Base-by-base conservation (phyloP, 2,329 filamentous ascomycete species). In the Cylindrodendrum hubeiense region DNA sequence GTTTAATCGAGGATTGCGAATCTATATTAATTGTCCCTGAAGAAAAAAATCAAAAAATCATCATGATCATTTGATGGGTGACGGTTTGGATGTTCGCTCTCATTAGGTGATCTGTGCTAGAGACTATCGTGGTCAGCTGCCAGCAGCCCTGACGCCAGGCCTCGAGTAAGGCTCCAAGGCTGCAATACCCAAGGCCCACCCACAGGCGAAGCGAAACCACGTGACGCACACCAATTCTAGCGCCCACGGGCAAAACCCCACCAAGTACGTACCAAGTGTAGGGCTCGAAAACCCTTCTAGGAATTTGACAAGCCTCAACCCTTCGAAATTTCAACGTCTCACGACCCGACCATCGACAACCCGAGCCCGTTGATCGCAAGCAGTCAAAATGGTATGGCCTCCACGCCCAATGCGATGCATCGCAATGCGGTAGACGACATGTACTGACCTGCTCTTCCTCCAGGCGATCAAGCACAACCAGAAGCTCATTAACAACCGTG, bases 391-490 rank as follows among this genome's bases (percentile, higher is more conserved):
- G 85, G 84, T 86, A 82, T 78, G 82, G 54, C 67, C 57, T 57
- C 34, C 60, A 66, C 60, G 65, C 56, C 70, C 68, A 69, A 71
- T 70, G 68, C 64, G 60, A 68, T 66, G 67, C 47, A 67, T 59
- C 49, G 57, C 46, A 67, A 69, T 55, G 60, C 61, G 33, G 65
- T 72, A 66, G 34, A 57, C 43, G 55, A 37, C 56, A 60, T 59
- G 63, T 79, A 69, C 77, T 78, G 63, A 78, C 65, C 54, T 72
- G 75, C 69, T 76, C 74, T 77, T 60, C 67, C 60, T 72, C 59
- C 74, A 91, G 95, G 93, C 95, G 90, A 97, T 98, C 94, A 97
- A 97, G 91, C 94, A 98, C 93, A 98, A 98, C 89, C 94, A 98
- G 89, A 93, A 95, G 89, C 92, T 98, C 85, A 92, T 93, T 84